A percentile compares a stretch with the other conserved stretches of the same genome.
These are phyloP conservation scores for Xanthoconium stramineum DNA, from an alignment of 768 basidiomycete genomes.

Conservation along the genomic window DNA sequence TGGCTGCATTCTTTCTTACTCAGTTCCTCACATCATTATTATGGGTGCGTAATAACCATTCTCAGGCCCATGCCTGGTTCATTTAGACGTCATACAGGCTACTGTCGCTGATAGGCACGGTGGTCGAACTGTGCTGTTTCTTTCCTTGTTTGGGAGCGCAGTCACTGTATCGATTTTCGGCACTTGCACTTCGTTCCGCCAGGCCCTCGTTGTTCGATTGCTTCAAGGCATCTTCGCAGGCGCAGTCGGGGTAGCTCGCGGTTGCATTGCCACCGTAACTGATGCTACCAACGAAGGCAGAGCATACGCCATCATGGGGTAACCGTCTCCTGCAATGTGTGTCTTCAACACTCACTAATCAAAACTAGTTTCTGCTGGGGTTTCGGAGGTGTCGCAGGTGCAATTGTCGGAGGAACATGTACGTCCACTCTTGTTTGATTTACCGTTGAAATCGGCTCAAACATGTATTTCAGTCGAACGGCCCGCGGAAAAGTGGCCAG, in stretches of 20 bases:
- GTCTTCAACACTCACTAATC: conserved; percentile 1
- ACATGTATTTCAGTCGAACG: conserved; percentile 59
- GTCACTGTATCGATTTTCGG: conserved; percentile 76
- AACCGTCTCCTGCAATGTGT: neutral
- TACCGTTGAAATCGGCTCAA: conserved; percentile 1
- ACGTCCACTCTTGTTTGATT: conserved; percentile 29
- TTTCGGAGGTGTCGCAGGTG: conserved; percentile 89
- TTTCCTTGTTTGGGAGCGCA: conserved; percentile 84
- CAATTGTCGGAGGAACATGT: conserved; percentile 83
- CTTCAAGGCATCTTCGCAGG: conserved; percentile 92
- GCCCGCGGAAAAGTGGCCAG: conserved; percentile 85
- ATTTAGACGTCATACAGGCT: conserved; percentile 45
- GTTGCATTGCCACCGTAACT: conserved; percentile 82
- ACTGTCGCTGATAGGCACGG: conserved; percentile 95
- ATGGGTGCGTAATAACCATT: conserved; percentile 56
- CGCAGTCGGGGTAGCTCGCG: conserved; percentile 91
- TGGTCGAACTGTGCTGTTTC: conserved; percentile 74
- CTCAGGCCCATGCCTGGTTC: neutral
- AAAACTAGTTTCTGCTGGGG: conserved; percentile 84
- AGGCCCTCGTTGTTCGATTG: conserved; percentile 84
- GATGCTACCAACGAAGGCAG: conserved; percentile 91
- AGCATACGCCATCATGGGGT: conserved; percentile 93
- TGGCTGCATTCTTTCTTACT: conserved; percentile 86
- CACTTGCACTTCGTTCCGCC: conserved; percentile 66
- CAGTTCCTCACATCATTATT: conserved; percentile 94